A percentile compares a stretch with the other conserved stretches of the same genome.
These are phyloP conservation scores for Sanguinoderma infundibulare DNA, from an alignment of 1,284 basidiomycete species.

Conservation along the genomic window DNA sequence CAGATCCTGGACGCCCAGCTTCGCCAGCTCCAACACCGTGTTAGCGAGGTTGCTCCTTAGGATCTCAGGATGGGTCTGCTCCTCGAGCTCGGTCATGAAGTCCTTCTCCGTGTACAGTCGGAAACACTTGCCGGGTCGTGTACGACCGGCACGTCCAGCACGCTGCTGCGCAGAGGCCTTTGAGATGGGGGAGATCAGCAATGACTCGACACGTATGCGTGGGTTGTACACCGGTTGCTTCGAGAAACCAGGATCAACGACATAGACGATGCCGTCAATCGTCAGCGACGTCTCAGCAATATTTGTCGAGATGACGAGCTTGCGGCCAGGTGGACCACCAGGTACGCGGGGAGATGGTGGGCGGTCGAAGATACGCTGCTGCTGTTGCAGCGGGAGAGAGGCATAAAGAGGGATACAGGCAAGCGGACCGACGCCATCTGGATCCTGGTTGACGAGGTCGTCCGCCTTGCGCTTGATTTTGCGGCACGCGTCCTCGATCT, in stretches of 20 bases:
- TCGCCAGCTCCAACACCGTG: conserved; percentile 93
- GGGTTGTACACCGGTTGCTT: conserved; percentile 99
- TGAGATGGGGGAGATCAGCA: conserved; percentile 96
- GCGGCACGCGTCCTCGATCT: conserved; percentile 96
- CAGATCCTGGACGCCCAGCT: conserved; percentile 90
- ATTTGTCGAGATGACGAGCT: conserved; percentile 96
- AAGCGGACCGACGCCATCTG: conserved; percentile 88
- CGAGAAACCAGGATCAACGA: conserved; percentile 97
- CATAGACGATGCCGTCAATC: conserved; percentile 98
- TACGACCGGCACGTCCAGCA: conserved; percentile 95
- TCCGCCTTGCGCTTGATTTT: conserved; percentile 93
- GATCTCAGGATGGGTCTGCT: conserved; percentile 97
- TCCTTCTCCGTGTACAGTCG: conserved; percentile 97
- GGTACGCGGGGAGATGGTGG: conserved; percentile 68
- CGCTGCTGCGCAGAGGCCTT: conserved; percentile 97
- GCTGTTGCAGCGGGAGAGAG: conserved; percentile 85
- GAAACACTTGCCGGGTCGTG: conserved; percentile 97
- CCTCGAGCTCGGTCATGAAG: conserved; percentile 94
- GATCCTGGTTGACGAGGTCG: conserved; percentile 71
- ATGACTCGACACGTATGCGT: conserved; percentile 92
- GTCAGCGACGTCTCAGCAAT: conserved; percentile 98
- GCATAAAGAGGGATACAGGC: conserved; percentile 43
- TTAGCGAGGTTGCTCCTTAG: conserved; percentile 92
- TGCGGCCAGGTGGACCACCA: conserved; percentile 85
- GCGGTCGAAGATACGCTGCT: conserved; percentile 94